Evolutionary conservation across 805 yeast genomes (phyloP), one percentile per base, ranked within the genome.

Genomic region (Saccharomycopsis fibuligera): DNA sequence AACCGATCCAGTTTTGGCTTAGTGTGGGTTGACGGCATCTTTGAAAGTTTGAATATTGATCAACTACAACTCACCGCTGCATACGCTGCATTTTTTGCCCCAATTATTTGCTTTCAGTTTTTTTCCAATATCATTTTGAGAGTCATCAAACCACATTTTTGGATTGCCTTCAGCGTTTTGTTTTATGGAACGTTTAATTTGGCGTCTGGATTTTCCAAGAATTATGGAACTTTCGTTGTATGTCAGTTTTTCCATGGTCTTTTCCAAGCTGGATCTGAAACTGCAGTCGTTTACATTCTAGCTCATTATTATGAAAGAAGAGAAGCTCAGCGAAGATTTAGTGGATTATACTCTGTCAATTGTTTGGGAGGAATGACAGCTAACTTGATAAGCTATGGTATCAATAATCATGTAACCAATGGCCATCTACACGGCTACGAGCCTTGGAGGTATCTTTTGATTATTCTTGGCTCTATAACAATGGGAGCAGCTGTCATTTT

Each of bases 361-460:
- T 76, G 83, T 53, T 69, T 84, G 49, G 86, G 89, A 1, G 90
- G 91, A 60, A 87, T 86, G 25, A 82, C 84, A 55, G 81, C 83
- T 55, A 87, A 89, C 8, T 78, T 75, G 56, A 78, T 76, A 51
- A 74, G 80, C 51, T 63, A 75, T 56, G 78, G 76, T 29, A 67
- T 83, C 57, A 27, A 48, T 23, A n/a, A 19, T 5, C 48, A 48
- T 31, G 25, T 48, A 49, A 89, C 83, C 63, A 75, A 84, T 25
- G 81, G 85, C 30, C 75, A 33, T 35, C 8, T 10, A 5, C 10
- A 36, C 2, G 44, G 44, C n/a, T 23, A 24, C n/a, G 48, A 35
- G 8, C 6, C 43, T 29, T 48, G 59, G 59, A 16, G 53, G 37
- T 14, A 66, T 67, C 6, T 51, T 69, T 30, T 56, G 58, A 16